Evolutionary conservation across 805 yeast genomes (phyloP).

Genomic region (Starmera quercuum): DNA sequence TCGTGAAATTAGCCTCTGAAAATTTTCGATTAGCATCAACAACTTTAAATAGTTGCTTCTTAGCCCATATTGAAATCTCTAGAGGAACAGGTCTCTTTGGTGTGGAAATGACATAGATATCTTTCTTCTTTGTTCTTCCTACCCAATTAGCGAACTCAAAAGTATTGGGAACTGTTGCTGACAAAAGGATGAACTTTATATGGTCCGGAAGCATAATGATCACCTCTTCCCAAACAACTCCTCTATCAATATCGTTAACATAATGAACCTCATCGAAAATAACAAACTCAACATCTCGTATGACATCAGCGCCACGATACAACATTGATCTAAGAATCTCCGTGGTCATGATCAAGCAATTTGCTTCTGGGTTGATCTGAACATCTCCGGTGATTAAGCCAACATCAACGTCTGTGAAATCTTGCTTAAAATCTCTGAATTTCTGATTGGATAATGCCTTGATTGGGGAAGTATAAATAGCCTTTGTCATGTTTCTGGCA

Average conservation of each 20-base stretch:
- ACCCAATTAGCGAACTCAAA: slow-evolving; percentile 98
- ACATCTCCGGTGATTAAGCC: slow-evolving; percentile 98
- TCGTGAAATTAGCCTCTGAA: slow-evolving; percentile 51
- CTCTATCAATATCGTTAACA: slow-evolving; percentile 93
- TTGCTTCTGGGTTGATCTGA: slow-evolving; percentile 93
- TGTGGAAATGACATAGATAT: slow-evolving; percentile 92
- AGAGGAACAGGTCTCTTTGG: slow-evolving; percentile 96
- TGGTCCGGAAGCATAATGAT: slow-evolving; percentile 97
- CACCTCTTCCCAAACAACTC: slow-evolving; percentile 99
- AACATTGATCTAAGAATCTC: slow-evolving; percentile 94
- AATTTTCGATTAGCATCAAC: slow-evolving; percentile 71
- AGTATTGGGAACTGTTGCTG: slow-evolving; percentile 99
- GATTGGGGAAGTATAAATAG: slow-evolving; percentile 93
- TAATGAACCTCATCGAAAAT: slow-evolving; percentile 98
- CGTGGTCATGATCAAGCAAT: slow-evolving; percentile 95
- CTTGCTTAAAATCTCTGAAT: slow-evolving; percentile 78
- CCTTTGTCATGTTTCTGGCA: slow-evolving; percentile 89
- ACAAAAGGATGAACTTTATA: slow-evolving; percentile 80
- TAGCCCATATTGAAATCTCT: slow-evolving; percentile 82
- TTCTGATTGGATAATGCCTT: slow-evolving; percentile 88
- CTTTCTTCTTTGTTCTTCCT: slow-evolving; percentile 93
- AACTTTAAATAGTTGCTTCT: slow-evolving; percentile 60
- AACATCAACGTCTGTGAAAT: slow-evolving; percentile 75
- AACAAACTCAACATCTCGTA: slow-evolving; percentile 95
- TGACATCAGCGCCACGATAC: slow-evolving; percentile 92